These are phyloP conservation scores for Agaricales sp. DNA, from an alignment of 1,284 basidiomycete species.

Conservation along the genomic window DNA sequence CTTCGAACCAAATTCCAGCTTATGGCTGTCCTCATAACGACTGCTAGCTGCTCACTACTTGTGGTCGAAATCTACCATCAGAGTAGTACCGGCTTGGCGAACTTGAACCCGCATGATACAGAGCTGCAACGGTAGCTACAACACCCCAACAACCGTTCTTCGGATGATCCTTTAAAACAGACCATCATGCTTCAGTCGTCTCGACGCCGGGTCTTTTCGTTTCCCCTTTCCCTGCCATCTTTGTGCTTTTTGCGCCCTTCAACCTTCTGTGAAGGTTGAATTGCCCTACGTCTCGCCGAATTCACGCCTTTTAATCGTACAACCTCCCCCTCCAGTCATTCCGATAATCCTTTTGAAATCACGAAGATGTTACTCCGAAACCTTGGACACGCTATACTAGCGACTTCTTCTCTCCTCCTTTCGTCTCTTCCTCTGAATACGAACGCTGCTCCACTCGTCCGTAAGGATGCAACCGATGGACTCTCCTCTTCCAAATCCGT, in stretches of 20 bases:
- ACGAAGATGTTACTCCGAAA: not conserved
- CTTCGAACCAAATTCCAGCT: not conserved
- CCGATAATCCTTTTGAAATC: not conserved
- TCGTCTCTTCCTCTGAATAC: not conserved
- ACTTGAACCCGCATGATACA: no score
- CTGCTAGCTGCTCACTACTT: no score
- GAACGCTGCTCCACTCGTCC: not conserved
- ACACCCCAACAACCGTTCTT: no score
- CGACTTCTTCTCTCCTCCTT: not conserved
- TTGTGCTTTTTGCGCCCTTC: no score
- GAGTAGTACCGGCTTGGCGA: no score
- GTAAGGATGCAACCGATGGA: not conserved
- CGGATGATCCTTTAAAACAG: no score
- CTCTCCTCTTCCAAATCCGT: constrained; percentile 10
- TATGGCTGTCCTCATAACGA: not conserved
- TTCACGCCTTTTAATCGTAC: not conserved
- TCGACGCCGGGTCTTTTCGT: not conserved
- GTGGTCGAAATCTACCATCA: no score
- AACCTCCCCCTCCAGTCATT: not conserved
- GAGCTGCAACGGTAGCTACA: no score
- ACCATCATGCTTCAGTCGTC: not conserved
- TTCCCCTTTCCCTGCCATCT: not conserved
- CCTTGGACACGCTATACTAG: not conserved
- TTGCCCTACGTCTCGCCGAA: not conserved
- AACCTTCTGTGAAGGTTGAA: not conserved